Evolutionary conservation across 1,284 basidiomycete genomes (phyloP), one percentile per base, ranked within the genome.

Genomic region (Neolentinus lepideus): DNA sequence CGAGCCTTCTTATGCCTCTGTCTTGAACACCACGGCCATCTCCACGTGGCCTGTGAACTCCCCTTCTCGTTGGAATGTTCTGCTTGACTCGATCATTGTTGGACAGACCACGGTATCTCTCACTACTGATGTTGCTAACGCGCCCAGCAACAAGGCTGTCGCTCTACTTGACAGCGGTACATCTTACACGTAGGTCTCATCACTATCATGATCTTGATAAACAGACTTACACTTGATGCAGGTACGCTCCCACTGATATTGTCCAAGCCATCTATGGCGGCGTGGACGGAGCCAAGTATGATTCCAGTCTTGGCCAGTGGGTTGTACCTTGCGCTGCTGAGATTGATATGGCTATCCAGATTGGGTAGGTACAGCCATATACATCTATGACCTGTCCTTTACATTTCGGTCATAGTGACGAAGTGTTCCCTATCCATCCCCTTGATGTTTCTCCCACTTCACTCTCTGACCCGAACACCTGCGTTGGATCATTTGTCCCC

Each of bases 111-210:
- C 78, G 4, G 67, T 79, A 22, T 62, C 75, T 11, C 79, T 87
- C 2, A 77, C 75, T 11, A 84, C 78, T 27, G 71, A 66, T 2
- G 79, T 90, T n/a, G 48, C 67, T 3, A 73, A 72, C 27, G 87
- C 78, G 1, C 86, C 88, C 6, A 71, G 72, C 25, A 80, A 83
- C 62, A 84, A 83, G 62, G 87, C 86, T 14, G 86, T 90, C 47
- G 78, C 80, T 19, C 72, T 88, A 31, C 74, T 92, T 55, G 88
- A 92, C 66, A 90, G 80, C 59, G 89, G 89, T 14, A 85, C 88
- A 12, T 89, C 88, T 2, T 89, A 82, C 66, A 83, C 85, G 87
- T 89, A 64, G 58, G 87, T 74, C 9, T 19, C 26, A 50, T 38
- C 54, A 56, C n/a, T 21, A 24, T 24, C 54, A 35, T 25, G 56